Evolutionary conservation across 257 asterid genomes (phyloP), one percentile per base, ranked within the genome.

Genomic region (Solanum tarapatanum): DNA sequence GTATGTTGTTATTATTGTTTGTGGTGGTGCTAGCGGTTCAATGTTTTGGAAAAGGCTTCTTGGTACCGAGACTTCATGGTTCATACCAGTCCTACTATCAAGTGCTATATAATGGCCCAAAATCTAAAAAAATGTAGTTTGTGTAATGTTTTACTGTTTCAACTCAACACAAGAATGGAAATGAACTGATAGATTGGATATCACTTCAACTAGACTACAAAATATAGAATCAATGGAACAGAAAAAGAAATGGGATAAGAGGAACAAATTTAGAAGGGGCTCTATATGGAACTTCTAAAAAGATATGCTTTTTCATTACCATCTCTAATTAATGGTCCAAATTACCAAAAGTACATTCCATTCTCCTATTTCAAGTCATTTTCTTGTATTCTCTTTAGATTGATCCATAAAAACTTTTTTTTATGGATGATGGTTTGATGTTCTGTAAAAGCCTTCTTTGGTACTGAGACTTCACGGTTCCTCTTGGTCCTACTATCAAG

Each of bases 271-370:
- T 14, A 30, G n/a, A 69, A 16, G 16, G 23, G 99, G 90, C 92
- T 97, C 89, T 95, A 93, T 75, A 90, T 97, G 98, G 99, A 97
- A 93, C 93, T 97, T 82, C 86, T 95, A 33, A 97, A 90, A 90
- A 89, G 97, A 93, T 92, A 94, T 83, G 95, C 92, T n/a, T 94
- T 95, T 89, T 95, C 98, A 58, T 89, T 95, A 90, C 92, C 93
- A 41, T 92, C 96, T 87, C 91, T 93, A 70, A 88, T 93, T 88
- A 94, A 93, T 89, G 95, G 96, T 68, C 98, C 99, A 62, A 92
- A 94, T 82, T 94, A 97, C 90, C 92, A 88, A 26, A 92, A 89
- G 99, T 95, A 96, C 73, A 32, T 64, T 45, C 80, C 41, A 33
- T 74, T 45, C 39, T 80, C 68, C 17, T 80, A 28, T 28, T 28